Percentiles rank a stretch among this genome's conserved stretches.
phyloP scores from a whole-genome alignment of 805 yeast species.

The Starmerella lactis-condensi region DNA sequence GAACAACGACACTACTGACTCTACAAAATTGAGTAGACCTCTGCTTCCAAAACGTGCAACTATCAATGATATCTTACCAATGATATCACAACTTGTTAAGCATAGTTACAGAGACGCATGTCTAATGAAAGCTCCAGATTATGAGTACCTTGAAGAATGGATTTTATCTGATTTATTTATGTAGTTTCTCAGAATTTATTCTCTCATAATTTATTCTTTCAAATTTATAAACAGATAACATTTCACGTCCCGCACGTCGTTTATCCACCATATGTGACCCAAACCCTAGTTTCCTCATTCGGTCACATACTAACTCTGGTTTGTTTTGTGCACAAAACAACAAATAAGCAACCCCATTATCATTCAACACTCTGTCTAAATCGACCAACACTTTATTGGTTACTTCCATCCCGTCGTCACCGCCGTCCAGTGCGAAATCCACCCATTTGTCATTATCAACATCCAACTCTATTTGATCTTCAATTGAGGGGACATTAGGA shows the following conservation, averaged over 20 bases:
- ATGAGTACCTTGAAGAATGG: conserved; percentile 35
- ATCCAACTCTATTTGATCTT: background rate
- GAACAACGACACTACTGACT: background rate
- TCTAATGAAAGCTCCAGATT: conserved; percentile 30
- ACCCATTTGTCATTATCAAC: conserved; percentile 50
- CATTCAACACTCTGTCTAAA: conserved; percentile 35
- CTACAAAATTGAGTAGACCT: conserved; percentile 18
- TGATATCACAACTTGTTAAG: conserved; percentile 48
- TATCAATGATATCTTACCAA: conserved; percentile 32
- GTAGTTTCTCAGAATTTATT: conserved; percentile 1
- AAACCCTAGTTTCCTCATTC: conserved; percentile 39
- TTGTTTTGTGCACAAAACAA: conserved; percentile 81
- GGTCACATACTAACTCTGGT: conserved; percentile 40
- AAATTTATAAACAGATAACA: conserved; percentile 55
- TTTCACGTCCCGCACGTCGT: conserved; percentile 94
- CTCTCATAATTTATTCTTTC: conserved; percentile 1
- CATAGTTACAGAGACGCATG: conserved; percentile 49
- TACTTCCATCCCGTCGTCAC: conserved; percentile 73
- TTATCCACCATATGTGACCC: conserved; percentile 32
- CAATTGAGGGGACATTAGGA: conserved; percentile 38
- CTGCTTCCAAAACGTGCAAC: conserved; percentile 13
- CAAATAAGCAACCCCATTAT: conserved; percentile 62
- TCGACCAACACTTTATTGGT: conserved; percentile 45
- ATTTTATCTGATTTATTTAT: conserved; percentile 36
- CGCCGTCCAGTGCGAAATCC: conserved; percentile 80